Base-by-base conservation (phyloP, 345 rosid genomes). In the Moricandia arvensis region DNA sequence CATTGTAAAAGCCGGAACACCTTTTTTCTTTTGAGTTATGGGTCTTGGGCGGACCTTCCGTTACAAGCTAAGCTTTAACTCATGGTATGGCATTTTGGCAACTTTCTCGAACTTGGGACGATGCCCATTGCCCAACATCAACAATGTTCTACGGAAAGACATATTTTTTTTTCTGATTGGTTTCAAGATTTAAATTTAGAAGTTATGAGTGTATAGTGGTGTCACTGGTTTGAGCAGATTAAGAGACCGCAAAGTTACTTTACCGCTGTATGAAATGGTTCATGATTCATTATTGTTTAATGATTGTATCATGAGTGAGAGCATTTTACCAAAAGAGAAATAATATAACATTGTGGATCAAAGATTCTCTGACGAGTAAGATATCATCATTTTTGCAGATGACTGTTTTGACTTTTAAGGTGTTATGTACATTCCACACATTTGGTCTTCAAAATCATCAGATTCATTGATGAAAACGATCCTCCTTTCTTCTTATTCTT, bases 371-470 rank as follows among this genome's bases (percentile, higher is more conserved):
- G 66, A 62, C 13, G 13, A 62, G 30, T 63, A 16, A 63, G 67
- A 63, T 63, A 63, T 35, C 4, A 18, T 63, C 16, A 63, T 7
- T 37, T 26, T 77, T 64, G 67, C 76, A 71, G 55, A 45, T 51
- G 74, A 75, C 57, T 60, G 35, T 43, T 43, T 43, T 65, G 80
- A 73, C 29, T 29, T 45, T 26, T 26, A 24, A 59, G 24, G 43
- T 67, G 64, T 79, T 73, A 79, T 79, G 65, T 79, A 73, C 78
- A 73, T 53, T 73, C 60, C 12, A 73, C 78, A 68, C 82, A 79
- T 68, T 73, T 68, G 45, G 60, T 79, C 71, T 73, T 79, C 35
- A 68, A 57, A 21, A 63, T 57, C 45, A 63, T 1, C 61, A 62
- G 69, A 62, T 79, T 47, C 58, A 51, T 63, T 10, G 79, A 59